These are phyloP conservation scores for Musa troglodytarum DNA, from an alignment of 176 grass and related monocot species.

Conservation along the genomic window DNA sequence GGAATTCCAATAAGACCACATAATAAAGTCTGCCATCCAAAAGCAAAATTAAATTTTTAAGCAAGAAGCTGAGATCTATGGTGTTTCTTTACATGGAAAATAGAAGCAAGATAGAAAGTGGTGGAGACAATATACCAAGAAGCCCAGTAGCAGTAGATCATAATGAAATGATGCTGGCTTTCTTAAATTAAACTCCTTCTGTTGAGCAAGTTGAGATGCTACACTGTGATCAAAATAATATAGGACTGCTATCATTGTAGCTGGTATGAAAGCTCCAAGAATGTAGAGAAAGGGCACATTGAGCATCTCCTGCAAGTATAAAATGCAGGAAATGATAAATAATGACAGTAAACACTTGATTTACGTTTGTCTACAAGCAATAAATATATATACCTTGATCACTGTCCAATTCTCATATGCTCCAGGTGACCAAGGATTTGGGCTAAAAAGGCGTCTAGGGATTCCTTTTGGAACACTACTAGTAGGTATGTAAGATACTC, in stretches of 20 bases:
- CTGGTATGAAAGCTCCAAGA: conserved; percentile 88
- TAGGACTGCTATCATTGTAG: conserved; percentile 95
- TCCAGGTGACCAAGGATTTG: conserved; percentile 96
- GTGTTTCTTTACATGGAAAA: background rate
- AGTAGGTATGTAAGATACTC: conserved; percentile 84
- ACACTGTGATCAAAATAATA: conserved; percentile 99
- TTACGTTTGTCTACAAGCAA: background rate
- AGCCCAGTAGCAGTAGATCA: conserved; percentile 93
- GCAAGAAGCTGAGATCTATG: background rate
- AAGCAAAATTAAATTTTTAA: background rate
- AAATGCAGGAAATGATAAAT: background rate
- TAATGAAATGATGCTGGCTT: conserved; percentile 98
- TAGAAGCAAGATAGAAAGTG: background rate
- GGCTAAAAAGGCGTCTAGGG: conserved; percentile 88
- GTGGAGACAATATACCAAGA: conserved; percentile 47
- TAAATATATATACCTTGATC: conserved; percentile 39
- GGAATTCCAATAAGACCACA: conserved; percentile 96
- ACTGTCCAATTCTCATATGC: conserved; percentile 98
- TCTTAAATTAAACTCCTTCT: conserved; percentile 91
- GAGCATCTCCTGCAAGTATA: conserved; percentile 66
- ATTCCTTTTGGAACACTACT: conserved; percentile 72
- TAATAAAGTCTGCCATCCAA: conserved; percentile 64
- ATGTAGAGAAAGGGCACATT: conserved; percentile 90
- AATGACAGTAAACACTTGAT: background rate
- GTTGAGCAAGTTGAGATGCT: conserved; percentile 93